Evolutionary conservation across 2,329 filamentous ascomycete genomes (phyloP).

Genomic region (Verticillium longisporum): DNA sequence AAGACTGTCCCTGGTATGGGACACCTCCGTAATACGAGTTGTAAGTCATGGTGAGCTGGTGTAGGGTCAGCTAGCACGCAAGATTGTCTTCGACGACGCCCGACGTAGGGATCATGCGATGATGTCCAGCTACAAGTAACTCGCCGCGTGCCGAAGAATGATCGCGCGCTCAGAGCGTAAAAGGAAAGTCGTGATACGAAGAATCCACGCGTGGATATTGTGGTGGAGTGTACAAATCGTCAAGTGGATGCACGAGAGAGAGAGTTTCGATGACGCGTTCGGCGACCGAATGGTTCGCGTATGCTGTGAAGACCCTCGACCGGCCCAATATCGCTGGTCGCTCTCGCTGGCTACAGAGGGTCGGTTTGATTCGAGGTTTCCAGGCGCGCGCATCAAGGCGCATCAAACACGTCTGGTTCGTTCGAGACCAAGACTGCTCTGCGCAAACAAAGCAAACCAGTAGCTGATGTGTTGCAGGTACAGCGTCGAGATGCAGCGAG

Average conservation of each 20-base stretch:
- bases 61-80: background rate
- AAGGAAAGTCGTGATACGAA: background rate
- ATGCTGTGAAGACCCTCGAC: background rate
- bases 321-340: background rate
- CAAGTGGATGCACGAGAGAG: background rate
- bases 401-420: background rate
- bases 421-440: background rate
- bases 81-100: background rate
- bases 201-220: background rate
- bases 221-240: background rate
- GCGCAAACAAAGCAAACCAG: background rate
- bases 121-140: background rate
- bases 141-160: background rate
- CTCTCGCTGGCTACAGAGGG: background rate
- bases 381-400: background rate
- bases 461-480: background rate
- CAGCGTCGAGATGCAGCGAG: background rate
- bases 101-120: background rate
- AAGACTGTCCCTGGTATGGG: constrained; percentile 19
- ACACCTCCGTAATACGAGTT: constrained; percentile 20
- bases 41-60: constrained; percentile 26
- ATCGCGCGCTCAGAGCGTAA: background rate
- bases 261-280: background rate
- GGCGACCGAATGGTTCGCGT: background rate
- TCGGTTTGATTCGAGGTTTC: background rate